Evolutionary conservation across 192 early-diverging fungal genomes (phyloP).

Genomic region (Coemansia sp.): DNA sequence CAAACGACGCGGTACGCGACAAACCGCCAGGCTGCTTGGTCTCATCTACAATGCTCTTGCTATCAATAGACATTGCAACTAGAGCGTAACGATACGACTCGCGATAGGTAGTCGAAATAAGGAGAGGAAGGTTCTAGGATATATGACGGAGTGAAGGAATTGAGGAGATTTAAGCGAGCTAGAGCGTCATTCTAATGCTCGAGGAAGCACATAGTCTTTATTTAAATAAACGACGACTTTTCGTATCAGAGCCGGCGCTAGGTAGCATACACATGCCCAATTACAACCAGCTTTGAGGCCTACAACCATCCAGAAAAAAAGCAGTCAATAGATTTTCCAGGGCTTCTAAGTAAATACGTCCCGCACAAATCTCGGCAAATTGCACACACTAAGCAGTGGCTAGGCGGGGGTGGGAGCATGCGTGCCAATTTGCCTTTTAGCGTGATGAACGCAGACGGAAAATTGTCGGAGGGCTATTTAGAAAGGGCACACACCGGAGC

Average conservation of each 20-base stretch:
- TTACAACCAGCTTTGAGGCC: not conserved
- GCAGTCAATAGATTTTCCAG: not conserved
- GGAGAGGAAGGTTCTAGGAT: not conserved
- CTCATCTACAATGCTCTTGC: not conserved
- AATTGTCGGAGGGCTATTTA: not conserved
- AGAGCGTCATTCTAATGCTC: too few species aligned
- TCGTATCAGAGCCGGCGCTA: not conserved
- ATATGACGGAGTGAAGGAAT: not conserved
- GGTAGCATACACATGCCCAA: not conserved
- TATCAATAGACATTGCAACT: not conserved
- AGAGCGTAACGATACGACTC: not conserved
- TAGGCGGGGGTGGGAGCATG: not conserved
- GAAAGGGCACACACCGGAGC: not conserved
- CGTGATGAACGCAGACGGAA: not conserved
- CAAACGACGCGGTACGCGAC: not conserved
- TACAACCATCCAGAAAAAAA: not conserved
- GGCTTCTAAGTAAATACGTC: not conserved
- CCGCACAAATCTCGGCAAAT: constrained; percentile 2
- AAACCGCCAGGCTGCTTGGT: not conserved
- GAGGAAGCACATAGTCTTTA: too few species aligned
- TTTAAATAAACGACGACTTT: not conserved
- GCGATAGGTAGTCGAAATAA: not conserved
- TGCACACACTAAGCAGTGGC: not conserved
- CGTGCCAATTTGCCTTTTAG: not conserved
- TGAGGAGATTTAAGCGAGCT: not conserved